Base-by-base conservation (phyloP, 768 basidiomycete genomes). In the Rhodotorula toruloides region DNA sequence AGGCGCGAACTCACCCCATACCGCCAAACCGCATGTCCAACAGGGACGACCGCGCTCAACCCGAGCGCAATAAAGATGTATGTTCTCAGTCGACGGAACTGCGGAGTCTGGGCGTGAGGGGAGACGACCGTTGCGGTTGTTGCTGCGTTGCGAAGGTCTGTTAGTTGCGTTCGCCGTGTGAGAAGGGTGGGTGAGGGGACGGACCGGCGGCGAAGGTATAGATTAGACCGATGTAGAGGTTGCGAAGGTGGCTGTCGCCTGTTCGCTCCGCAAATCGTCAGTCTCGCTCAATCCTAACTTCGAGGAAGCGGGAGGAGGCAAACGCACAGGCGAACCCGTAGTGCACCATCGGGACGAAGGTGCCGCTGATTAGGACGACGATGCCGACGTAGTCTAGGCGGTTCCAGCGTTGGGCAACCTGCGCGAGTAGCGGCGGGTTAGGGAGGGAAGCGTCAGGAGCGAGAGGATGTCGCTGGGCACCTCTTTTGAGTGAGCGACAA, bases 351-450 rank as follows among this genome's bases (percentile, higher is more conserved):
- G 62, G 62, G 46, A 67, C 62, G 52, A 61, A 63, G 21, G 65
- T 68, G 21, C 55, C 63, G 6, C 50, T 40, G 48, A 74, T 72
- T 27, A 69, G 56, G 27, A 73, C 78, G 68, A 86, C 83, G 69
- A 94, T 94, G 17, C 91, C 91, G 36, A 87, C 79, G 76, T 92
- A 88, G 77, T 88, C 89, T 50, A 87, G 78, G 22, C 82, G 81
- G 75, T 87, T 83, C 75, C 85, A 90, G 57, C 77, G 36, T 83
- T 79, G 48, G 43, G 8, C 43, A 19, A 87, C 83, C 87, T 88
- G 34, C 13, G 54, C 22, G 39, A 25, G 31, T n/a, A 36, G 21
- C 2, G 47, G 11, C 2, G 10, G 40, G 3, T 6, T 31, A 39
- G 37, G 39, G 42, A 36, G 25, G 52, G 37, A 21, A n/a, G n/a